Evolutionary conservation across 1,139 yeast genomes (phyloP).

Genomic region (Scheffersomyces segobiensis): DNA sequence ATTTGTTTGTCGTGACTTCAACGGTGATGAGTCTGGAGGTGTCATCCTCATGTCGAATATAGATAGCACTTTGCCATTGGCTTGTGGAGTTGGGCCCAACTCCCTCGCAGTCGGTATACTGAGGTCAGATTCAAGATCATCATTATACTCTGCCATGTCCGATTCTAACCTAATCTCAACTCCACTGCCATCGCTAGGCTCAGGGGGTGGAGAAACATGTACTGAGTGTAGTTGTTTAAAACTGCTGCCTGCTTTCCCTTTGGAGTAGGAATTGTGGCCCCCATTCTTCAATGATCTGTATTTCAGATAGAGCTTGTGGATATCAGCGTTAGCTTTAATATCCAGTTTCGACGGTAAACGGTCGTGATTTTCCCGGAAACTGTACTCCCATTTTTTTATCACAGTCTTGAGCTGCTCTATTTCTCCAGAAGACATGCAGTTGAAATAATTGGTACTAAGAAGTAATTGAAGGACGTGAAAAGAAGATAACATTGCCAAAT

Average conservation of each 20-base stretch:
- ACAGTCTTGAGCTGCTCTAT: constrained; percentile 31
- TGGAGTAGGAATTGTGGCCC: not conserved
- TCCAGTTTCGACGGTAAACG: constrained; percentile 56
- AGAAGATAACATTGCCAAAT: not conserved
- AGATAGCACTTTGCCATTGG: constrained; percentile 67
- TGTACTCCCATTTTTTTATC: constrained; percentile 66
- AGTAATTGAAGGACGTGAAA: not conserved
- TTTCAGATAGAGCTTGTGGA: constrained; percentile 45
- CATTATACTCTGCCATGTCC: not conserved
- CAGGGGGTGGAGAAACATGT: not conserved
- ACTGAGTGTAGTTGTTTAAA: not conserved
- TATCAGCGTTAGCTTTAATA: constrained; percentile 46
- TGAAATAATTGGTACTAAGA: too few species aligned
- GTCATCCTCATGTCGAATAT: constrained; percentile 56
- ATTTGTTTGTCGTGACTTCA: constrained; percentile 14
- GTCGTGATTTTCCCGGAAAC: constrained; percentile 41
- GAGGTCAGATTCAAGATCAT: not conserved
- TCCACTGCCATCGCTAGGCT: not conserved
- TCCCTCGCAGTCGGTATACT: constrained; percentile 21
- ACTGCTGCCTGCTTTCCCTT: not conserved
- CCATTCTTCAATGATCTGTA: constrained; percentile 33
- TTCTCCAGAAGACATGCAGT: constrained; percentile 3
- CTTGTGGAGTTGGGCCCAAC: constrained; percentile 77
- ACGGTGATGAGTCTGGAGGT: constrained; percentile 50
- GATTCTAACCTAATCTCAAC: not conserved